A percentile compares a stretch with the other conserved stretches of the same genome.
Conservation (phyloP, 768 basidiomycete genomes). For the Scleroderma bovista region DNA sequence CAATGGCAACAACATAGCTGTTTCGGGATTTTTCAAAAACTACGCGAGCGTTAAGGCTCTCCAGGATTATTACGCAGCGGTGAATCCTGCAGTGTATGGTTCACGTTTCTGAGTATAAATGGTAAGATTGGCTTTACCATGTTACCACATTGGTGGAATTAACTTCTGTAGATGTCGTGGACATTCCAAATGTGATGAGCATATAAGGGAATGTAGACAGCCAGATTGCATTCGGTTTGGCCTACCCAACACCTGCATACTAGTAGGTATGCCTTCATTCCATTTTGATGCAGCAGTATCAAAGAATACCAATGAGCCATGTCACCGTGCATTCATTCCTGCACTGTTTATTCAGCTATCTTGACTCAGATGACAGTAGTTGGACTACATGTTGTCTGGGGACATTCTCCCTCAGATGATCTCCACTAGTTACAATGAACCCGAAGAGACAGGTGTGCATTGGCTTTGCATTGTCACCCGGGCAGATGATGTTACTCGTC, state of each 20-base stretch:
- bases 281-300: constrained; percentile 39
- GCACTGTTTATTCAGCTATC: not conserved
- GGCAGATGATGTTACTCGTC: not conserved
- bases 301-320: constrained; percentile 46
- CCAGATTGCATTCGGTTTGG: constrained; percentile 64
- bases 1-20: constrained; percentile 44
- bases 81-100: constrained; percentile 47
- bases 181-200: constrained; percentile 55
- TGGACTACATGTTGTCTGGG: too few relatives aligned
- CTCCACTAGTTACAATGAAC: too few relatives aligned
- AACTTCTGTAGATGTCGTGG: constrained; percentile 40
- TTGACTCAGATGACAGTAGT: too few relatives aligned
- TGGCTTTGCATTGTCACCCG: not conserved
- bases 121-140: constrained; percentile 31
- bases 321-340: constrained; percentile 33
- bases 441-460: constrained; percentile 48
- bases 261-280: constrained; percentile 62
- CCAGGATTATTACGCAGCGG: constrained; percentile 43
- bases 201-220: constrained; percentile 63
- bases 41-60: constrained; percentile 51
- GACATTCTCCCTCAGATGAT: too few relatives aligned
- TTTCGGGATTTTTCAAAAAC: constrained; percentile 47
- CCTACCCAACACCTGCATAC: constrained; percentile 53
- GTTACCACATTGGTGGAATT: not conserved
- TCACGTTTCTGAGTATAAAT: constrained; percentile 48